These are phyloP conservation scores for Solanum habrochaites DNA, from an alignment of 257 asterid genomes.

Conservation along the genomic window DNA sequence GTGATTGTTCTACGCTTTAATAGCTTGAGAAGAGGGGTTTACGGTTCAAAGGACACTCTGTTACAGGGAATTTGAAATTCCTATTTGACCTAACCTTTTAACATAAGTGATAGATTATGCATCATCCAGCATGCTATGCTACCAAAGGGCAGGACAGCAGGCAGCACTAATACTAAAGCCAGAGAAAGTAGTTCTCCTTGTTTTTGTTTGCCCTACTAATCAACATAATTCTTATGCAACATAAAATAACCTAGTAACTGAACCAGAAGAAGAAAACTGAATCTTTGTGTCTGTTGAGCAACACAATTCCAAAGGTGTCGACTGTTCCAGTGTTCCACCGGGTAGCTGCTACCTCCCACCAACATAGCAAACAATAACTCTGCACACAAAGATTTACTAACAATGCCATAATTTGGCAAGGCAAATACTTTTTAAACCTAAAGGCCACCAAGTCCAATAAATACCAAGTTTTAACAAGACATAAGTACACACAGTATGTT, in stretches of 20 bases:
- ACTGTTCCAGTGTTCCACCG: background rate
- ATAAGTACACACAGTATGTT: background rate
- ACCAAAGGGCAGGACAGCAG: background rate
- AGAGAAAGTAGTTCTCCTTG: background rate
- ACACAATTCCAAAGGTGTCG: background rate
- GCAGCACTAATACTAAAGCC: background rate
- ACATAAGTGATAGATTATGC: background rate
- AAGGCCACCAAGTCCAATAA: background rate
- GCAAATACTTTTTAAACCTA: background rate
- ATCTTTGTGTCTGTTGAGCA: background rate
- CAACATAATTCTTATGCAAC: background rate
- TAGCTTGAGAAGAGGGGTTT: background rate
- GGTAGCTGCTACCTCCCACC: too few relatives aligned
- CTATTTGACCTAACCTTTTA: background rate
- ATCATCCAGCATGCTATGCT: background rate
- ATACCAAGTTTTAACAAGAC: background rate
- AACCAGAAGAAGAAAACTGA: background rate
- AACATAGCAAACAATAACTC: background rate
- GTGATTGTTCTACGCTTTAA: background rate
- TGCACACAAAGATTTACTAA: background rate
- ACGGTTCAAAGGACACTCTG: background rate
- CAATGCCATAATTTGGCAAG: background rate
- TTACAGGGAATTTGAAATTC: background rate
- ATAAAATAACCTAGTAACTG: background rate
- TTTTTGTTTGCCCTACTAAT: background rate